These are phyloP conservation scores for Babesia divergens DNA, from an alignment of 169 alveolate species.

Conservation along the genomic window DNA sequence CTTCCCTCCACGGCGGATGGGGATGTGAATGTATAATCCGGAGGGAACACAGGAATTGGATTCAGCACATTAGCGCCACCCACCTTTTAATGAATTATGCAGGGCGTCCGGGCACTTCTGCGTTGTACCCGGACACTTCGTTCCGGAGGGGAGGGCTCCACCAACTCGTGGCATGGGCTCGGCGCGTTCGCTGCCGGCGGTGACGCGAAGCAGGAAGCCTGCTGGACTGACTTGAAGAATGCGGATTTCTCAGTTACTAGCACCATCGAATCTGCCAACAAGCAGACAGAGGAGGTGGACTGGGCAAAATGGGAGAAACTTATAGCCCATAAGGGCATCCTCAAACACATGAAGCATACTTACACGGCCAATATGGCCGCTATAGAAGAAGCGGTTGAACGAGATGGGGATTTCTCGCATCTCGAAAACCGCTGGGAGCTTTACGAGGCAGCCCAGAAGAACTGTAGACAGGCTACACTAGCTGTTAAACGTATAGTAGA, in stretches of 20 bases:
- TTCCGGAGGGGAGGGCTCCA: neutral
- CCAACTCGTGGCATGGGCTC: constrained; percentile 37
- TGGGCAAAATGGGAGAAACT: constrained; percentile 61
- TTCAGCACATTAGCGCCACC: neutral
- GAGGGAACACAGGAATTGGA: neutral
- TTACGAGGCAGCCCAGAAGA: constrained; percentile 38
- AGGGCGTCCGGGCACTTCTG: neutral
- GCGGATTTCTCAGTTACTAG: constrained; percentile 28
- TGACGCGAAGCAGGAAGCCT: constrained; percentile 39
- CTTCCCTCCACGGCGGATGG: neutral
- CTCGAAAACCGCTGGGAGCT: constrained; percentile 51
- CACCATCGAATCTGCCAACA: constrained; percentile 25
- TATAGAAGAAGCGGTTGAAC: constrained; percentile 22
- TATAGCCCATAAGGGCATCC: constrained; percentile 50
- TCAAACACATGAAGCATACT: constrained; percentile 55
- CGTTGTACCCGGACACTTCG: constrained; percentile 6
- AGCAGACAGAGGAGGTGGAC: constrained; percentile 35
- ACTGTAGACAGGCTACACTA: constrained; percentile 70
- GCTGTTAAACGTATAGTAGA: constrained; percentile 69
- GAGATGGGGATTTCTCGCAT: constrained; percentile 4
- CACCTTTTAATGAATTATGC: neutral
- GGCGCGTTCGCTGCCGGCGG: constrained; percentile 48
- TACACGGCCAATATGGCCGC: constrained; percentile 41
- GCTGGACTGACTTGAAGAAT: constrained; percentile 46
- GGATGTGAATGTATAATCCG: neutral